phyloP scores from a whole-genome alignment of 2,329 filamentous ascomycete species.

The Monilinia polystroma region DNA sequence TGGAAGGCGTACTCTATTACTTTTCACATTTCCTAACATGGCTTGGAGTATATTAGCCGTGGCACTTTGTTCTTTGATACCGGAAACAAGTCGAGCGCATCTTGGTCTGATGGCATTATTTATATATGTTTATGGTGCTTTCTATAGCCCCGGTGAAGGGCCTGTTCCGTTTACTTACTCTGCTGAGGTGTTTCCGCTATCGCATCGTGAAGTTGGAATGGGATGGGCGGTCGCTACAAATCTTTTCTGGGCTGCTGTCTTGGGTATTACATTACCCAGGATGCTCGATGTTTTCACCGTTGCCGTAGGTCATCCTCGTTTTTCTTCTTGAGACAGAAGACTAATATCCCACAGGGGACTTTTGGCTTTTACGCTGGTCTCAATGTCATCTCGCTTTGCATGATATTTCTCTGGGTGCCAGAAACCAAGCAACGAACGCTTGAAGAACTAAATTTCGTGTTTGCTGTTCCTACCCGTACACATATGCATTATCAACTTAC shows the following conservation, averaged over 20 bases:
- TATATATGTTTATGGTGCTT: conserved; percentile 64
- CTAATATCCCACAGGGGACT: conserved; percentile 41
- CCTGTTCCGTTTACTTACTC: conserved; percentile 61
- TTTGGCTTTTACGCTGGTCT: conserved; percentile 56
- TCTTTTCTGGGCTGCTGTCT: conserved; percentile 58
- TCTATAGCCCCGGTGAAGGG: conserved; percentile 66
- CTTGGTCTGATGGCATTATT: conserved; percentile 59
- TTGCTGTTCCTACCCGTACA: conserved; percentile 35
- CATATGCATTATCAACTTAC: conserved; percentile 37
- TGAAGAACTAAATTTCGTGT: conserved; percentile 49
- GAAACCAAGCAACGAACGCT: conserved; percentile 54
- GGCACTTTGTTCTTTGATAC: conserved; percentile 57
- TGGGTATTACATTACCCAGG: conserved; percentile 52
- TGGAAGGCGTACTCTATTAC: conserved; percentile 57
- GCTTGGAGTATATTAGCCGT: conserved; percentile 62
- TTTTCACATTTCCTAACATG: conserved; percentile 69
- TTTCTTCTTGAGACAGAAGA: conserved; percentile 16
- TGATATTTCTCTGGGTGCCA: conserved; percentile 57
- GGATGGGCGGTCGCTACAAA: conserved; percentile 60
- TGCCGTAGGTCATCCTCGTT: background rate
- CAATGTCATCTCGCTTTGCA: conserved; percentile 53
- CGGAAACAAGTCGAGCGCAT: conserved; percentile 43
- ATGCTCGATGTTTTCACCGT: conserved; percentile 29
- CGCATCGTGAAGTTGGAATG: conserved; percentile 64
- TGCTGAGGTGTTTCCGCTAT: conserved; percentile 63